Conservation (phyloP, 2,329 filamentous ascomycete species). For the Hypomyces perniciosus region DNA sequence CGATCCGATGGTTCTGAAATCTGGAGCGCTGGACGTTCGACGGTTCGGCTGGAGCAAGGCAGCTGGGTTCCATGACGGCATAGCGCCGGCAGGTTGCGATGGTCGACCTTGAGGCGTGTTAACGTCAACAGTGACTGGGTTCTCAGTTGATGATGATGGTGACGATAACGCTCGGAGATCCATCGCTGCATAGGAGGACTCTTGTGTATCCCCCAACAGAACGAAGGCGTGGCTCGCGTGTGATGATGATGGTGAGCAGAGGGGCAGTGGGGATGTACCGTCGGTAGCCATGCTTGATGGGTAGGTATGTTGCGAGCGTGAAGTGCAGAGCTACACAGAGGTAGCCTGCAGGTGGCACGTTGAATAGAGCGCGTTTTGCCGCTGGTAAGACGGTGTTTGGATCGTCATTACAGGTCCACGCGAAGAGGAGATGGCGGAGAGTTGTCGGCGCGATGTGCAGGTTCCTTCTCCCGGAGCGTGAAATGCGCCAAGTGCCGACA, state of each 20-base stretch:
- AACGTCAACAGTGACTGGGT: neutral
- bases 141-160: neutral
- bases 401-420: slow-evolving; percentile 7
- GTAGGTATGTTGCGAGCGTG: neutral
- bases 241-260: neutral
- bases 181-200: neutral
- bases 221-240: neutral
- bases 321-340: slow-evolving; percentile 5
- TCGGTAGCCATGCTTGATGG: slow-evolving; percentile 27
- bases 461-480: neutral
- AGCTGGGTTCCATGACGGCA: slow-evolving; percentile 37
- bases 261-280: slow-evolving; percentile 18
- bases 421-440: neutral
- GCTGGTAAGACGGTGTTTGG: slow-evolving; percentile 4
- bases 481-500: neutral
- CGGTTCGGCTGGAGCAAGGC: slow-evolving; percentile 34
- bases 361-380: slow-evolving; percentile 6
- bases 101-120: slow-evolving; percentile 21
- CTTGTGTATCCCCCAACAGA: neutral
- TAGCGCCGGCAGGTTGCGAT: slow-evolving; percentile 21
- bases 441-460: neutral
- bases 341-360: slow-evolving; percentile 1
- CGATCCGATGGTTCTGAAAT: slow-evolving; percentile 21
- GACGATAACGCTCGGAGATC: neutral
- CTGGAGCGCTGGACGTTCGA: slow-evolving; percentile 23